phyloP scores from a whole-genome alignment of 2,329 filamentous ascomycete genomes.

The Curvularia hawaiiensis region DNA sequence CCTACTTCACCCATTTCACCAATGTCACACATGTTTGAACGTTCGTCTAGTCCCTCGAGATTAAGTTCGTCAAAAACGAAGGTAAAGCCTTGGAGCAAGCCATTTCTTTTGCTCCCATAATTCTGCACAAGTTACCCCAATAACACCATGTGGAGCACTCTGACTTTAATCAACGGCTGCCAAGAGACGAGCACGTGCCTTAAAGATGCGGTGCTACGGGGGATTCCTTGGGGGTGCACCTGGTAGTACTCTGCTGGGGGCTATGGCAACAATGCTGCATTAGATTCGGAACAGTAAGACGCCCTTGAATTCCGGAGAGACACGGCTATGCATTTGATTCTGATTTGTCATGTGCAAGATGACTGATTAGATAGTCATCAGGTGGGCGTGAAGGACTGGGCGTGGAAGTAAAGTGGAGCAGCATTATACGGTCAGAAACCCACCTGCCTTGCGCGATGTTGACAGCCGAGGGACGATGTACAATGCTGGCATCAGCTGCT shows the following conservation, averaged over 20 bases:
- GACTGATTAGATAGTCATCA: constrained; percentile 8
- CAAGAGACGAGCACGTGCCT: background rate
- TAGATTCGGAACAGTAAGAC: constrained; percentile 13
- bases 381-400: constrained; percentile 11
- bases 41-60: constrained; percentile 26
- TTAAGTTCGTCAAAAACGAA: constrained; percentile 18
- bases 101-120: constrained; percentile 39
- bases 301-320: background rate
- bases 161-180: background rate
- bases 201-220: constrained; percentile 1
- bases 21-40: constrained; percentile 12
- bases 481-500: background rate
- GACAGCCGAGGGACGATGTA: background rate
- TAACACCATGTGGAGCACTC: constrained; percentile 13
- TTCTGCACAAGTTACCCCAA: background rate
- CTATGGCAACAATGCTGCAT: constrained; percentile 4
- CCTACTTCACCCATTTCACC: constrained; percentile 4
- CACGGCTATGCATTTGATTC: constrained; percentile 1
- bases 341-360: constrained; percentile 4
- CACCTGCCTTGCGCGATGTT: constrained; percentile 4
- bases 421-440: constrained; percentile 5
- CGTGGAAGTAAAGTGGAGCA: constrained; percentile 8
- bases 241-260: background rate
- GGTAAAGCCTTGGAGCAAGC: constrained; percentile 39
- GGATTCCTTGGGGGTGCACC: constrained; percentile 3